A percentile compares a stretch with the other conserved stretches of the same genome.
phyloP scores from a whole-genome alignment of 208 protist genomes.

The Phytomonas sp. region DNA sequence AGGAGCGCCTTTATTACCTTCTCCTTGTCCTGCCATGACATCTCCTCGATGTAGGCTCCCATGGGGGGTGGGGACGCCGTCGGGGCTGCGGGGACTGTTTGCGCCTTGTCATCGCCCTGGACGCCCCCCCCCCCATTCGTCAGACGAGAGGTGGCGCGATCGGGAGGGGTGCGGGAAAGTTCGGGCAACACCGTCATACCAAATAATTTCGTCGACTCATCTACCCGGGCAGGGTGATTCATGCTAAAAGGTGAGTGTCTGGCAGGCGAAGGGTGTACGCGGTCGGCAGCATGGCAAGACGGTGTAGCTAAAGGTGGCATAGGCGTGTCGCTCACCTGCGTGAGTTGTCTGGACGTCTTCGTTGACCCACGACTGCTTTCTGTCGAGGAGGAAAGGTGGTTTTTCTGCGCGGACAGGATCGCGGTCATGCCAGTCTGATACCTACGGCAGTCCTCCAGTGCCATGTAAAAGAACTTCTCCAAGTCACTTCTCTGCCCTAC shows the following conservation, averaged over 20 bases:
- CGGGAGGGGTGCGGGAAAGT: background rate
- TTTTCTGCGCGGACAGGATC: conserved; percentile 6
- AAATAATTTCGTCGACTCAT: background rate
- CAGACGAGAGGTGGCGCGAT: background rate
- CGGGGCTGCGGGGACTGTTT: background rate
- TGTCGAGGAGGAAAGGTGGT: background rate
- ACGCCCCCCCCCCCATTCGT: background rate
- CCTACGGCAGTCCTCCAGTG: conserved; percentile 46
- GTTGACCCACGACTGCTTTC: background rate
- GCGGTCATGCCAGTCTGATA: conserved; percentile 20
- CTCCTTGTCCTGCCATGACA: conserved; percentile 77
- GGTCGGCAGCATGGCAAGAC: background rate
- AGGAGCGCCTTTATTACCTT: conserved; percentile 80
- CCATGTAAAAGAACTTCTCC: conserved; percentile 73
- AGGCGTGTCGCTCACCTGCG: background rate
- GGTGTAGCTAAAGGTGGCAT: background rate
- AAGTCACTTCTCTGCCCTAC: conserved; percentile 63
- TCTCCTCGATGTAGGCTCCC: conserved; percentile 38
- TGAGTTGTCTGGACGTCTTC: background rate
- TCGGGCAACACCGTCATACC: background rate
- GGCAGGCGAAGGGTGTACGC: background rate
- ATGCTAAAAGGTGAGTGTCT: background rate
- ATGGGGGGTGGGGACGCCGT: conserved; percentile 1
- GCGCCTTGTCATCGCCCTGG: conserved; percentile 2
- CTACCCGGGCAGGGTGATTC: background rate